Evolutionary conservation across 1,284 basidiomycete genomes (phyloP).

Genomic region (Exobasidium rhododendri): DNA sequence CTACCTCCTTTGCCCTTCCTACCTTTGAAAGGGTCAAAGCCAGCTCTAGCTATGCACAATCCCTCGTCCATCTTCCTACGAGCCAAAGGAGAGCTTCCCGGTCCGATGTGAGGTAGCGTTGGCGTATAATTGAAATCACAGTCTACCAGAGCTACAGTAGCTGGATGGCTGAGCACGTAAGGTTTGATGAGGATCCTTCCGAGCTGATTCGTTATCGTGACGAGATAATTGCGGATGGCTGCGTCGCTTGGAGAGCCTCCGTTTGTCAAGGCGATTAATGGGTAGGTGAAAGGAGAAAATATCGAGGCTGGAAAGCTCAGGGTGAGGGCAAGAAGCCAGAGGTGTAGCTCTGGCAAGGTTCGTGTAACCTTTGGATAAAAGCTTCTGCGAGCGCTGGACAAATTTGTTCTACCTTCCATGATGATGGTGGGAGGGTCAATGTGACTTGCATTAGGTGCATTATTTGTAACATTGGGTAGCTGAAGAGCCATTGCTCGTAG

Average conservation of each 20-base stretch:
- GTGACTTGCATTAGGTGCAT: background rate
- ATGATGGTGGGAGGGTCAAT: slow-evolving; percentile 8
- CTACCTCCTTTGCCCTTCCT: background rate
- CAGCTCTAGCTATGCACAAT: slow-evolving; percentile 1
- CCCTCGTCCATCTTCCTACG: slow-evolving; percentile 6
- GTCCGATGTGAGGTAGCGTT: slow-evolving; percentile 10
- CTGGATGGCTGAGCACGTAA: slow-evolving; percentile 26
- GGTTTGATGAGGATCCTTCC: slow-evolving; percentile 7
- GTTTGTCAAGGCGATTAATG: background rate
- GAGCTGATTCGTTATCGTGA: slow-evolving; percentile 3
- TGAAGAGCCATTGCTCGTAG: slow-evolving; percentile 7
- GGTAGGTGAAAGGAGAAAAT: slow-evolving; percentile 2
- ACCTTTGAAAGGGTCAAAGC: slow-evolving; percentile 1
- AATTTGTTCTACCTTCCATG: slow-evolving; percentile 9
- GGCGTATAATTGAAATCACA: slow-evolving; percentile 13
- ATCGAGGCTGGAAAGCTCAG: slow-evolving; percentile 10
- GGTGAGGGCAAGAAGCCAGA: slow-evolving; percentile 12
- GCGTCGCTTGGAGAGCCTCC: background rate
- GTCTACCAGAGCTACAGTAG: slow-evolving; percentile 27
- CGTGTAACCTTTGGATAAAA: slow-evolving; percentile 11
- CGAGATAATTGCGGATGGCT: background rate
- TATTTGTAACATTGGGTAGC: background rate
- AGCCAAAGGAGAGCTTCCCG: slow-evolving; percentile 3
- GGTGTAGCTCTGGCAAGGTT: slow-evolving; percentile 3
- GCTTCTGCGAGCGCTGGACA: slow-evolving; percentile 5